Evolutionary conservation across 2,329 filamentous ascomycete genomes (phyloP).

Genomic region (Xylariomycetidae sp.): DNA sequence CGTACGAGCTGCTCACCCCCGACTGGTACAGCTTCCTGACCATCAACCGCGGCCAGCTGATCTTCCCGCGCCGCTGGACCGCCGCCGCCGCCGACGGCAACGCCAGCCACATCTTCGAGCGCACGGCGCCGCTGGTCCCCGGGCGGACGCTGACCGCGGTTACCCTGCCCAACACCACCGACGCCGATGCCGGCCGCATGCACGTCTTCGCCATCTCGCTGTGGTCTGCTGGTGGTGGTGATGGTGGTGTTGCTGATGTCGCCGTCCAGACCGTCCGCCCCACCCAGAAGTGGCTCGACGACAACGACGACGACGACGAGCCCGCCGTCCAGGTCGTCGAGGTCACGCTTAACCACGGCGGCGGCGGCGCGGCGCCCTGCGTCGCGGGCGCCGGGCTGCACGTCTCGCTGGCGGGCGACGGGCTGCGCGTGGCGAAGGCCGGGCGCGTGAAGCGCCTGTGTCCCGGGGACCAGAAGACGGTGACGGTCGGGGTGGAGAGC

Average conservation of each 20-base stretch:
- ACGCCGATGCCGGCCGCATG: slow-evolving; percentile 29
- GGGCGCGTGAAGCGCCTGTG: background rate
- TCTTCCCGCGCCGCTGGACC: slow-evolving; percentile 36
- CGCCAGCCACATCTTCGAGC: slow-evolving; percentile 40
- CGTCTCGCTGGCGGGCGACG: slow-evolving; percentile 25
- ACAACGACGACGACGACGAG: too few species aligned
- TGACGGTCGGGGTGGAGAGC: slow-evolving; percentile 31
- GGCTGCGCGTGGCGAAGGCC: slow-evolving; percentile 4
- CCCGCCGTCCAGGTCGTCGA: slow-evolving; percentile 35
- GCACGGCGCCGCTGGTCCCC: slow-evolving; percentile 30
- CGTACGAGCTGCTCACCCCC: slow-evolving; percentile 29
- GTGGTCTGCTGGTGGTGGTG: slow-evolving; percentile 12
- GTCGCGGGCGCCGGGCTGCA: slow-evolving; percentile 25
- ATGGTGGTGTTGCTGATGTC: slow-evolving; percentile 5
- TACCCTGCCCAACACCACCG: slow-evolving; percentile 33
- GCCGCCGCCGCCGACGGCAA: slow-evolving; percentile 22
- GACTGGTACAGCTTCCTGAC: slow-evolving; percentile 39
- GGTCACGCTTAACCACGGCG: slow-evolving; percentile 19
- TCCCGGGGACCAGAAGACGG: slow-evolving; percentile 9
- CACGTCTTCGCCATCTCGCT: slow-evolving; percentile 38
- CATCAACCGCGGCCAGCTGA: slow-evolving; percentile 39
- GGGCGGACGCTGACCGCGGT: slow-evolving; percentile 33
- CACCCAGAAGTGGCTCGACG: slow-evolving; percentile 35
- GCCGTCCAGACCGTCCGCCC: slow-evolving; percentile 34
- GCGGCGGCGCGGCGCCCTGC: slow-evolving; percentile 27